A percentile compares a stretch with the other conserved stretches of the same genome.
Conservation (phyloP, 345 rosid species). For the Sisymbrium altissimum region DNA sequence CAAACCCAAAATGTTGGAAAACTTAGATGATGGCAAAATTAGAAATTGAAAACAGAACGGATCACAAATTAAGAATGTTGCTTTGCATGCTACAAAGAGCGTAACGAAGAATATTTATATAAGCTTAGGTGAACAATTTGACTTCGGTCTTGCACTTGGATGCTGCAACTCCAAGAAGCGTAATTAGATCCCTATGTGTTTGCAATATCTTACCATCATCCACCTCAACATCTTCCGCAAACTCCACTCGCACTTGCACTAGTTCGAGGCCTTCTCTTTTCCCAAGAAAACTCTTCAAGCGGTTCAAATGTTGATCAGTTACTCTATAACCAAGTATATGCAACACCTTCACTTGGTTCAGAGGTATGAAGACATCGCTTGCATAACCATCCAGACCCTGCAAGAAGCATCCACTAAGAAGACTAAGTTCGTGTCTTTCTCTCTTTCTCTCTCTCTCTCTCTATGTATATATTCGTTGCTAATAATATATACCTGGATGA, state of each 20-base stretch:
- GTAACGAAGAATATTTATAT: neutral
- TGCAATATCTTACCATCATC: neutral
- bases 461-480: neutral
- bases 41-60: no score
- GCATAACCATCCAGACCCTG: neutral
- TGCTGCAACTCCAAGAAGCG: neutral
- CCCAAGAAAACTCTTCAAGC: neutral
- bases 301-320: neutral
- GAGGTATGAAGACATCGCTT: neutral
- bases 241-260: neutral
- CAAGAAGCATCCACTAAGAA: neutral
- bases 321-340: neutral
- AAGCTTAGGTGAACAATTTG: neutral
- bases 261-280: neutral
- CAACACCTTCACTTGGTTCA: neutral
- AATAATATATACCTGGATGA: neutral
- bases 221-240: neutral
- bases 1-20: no score
- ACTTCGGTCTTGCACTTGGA: neutral
- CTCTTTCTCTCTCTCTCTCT: neutral
- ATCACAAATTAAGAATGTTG: neutral
- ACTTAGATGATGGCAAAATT: no score
- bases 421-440: neutral
- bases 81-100: neutral
- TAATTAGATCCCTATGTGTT: neutral